These are phyloP conservation scores for Zoysia pacifica DNA, from an alignment of 176 grass and related monocot species.

Conservation along the genomic window DNA sequence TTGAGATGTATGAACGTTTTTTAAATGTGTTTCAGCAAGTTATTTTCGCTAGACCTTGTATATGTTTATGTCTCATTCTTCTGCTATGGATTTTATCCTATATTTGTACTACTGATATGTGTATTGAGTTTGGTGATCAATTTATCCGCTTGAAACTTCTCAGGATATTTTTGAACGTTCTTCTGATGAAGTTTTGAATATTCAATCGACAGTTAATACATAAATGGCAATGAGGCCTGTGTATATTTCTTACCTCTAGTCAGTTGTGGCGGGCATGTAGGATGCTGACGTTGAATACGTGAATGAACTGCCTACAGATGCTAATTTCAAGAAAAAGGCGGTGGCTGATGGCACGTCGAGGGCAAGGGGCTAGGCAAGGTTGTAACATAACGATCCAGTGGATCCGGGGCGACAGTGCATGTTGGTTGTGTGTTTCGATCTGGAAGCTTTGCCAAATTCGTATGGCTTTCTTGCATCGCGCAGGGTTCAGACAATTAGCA, in stretches of 20 bases:
- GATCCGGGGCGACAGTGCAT: slow-evolving; percentile 11
- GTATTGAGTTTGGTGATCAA: not conserved
- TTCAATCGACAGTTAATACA: too few species aligned
- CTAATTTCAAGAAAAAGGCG: too few species aligned
- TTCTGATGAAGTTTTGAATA: not conserved
- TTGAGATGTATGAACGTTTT: slow-evolving; percentile 12
- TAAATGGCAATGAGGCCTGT: not conserved
- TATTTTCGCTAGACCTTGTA: not conserved
- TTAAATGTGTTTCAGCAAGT: not conserved
- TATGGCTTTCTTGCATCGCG: too few species aligned
- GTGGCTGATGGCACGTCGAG: not conserved
- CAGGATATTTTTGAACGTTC: not conserved
- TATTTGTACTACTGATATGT: not conserved
- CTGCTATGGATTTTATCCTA: not conserved
- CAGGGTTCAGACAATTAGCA: slow-evolving; percentile 10
- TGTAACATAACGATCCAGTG: not conserved
- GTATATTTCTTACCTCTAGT: too few species aligned
- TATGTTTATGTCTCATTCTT: not conserved
- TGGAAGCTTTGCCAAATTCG: slow-evolving; percentile 12
- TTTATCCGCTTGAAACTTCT: not conserved
- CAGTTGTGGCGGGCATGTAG: not conserved
- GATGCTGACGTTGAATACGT: not conserved
- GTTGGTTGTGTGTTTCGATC: slow-evolving; percentile 5
- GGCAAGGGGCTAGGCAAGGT: not conserved
- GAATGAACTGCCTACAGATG: too few species aligned